Base-by-base conservation (phyloP, 108 stramenopile genomes). In the Stephanodiscus triporus region DNA sequence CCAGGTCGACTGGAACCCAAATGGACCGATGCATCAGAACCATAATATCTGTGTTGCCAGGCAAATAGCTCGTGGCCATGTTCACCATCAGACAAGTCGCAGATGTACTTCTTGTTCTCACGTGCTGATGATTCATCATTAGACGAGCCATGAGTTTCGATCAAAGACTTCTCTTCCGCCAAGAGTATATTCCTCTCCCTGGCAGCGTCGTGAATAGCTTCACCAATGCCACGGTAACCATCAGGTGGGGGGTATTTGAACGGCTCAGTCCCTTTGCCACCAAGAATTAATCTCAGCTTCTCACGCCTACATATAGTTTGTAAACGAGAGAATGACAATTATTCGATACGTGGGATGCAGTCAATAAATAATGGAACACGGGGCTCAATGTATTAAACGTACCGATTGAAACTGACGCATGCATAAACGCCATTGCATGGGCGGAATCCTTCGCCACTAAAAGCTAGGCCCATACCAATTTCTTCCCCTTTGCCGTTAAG, bases 21-120 rank as follows among this genome's bases (percentile, higher is more conserved):
- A 67, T 93, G 92, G 30, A 96, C 92, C 10, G 89, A 91, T 37
- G 92, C 95, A 82, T 96, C 95, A 2, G 91, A 84, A 1, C 95
- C 95, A 75, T 92, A 91, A 77, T 92, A 96, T 45, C 95, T 78
- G 78, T 96, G 95, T 55, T 84, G 83, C 91, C 91, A 91, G 23
- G 89, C 86, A 78, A 93, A 91, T n/a, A 96, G 73, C 75, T 96
- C 95, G 66, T 92, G 88, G 6, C 95, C 95, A 68, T 92, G 92
- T 55, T 96, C 92, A n/a, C 86, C 88, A 56, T 91, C 92, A 17
- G 92, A 93, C 64, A 92, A 93, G 68, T 96, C 95, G 60, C 91
- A 91, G 8, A 93, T 64, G 63, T 85, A 89, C 49, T 69, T 77
- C 43, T 89, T 86, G n/a, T 24, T 49, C n/a, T 20, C 17, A 13